These are phyloP conservation scores for Aspergillus mulundensis DNA, from an alignment of 495 filamentous ascomycete species.

Conservation along the genomic window DNA sequence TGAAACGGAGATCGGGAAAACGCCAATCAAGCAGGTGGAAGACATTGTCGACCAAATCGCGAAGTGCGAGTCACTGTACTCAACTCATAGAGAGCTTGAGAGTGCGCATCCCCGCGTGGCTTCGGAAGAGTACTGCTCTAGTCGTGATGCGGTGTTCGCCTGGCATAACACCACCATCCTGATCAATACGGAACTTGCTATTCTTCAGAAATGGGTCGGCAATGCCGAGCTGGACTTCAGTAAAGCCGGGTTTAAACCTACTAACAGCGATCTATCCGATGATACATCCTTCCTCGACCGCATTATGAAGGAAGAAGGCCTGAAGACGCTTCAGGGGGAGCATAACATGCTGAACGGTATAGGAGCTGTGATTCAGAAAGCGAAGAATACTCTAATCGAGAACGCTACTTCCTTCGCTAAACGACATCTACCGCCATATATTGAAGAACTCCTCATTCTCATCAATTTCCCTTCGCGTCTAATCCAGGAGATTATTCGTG, in stretches of 20 bases:
- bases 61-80: conserved; percentile 77
- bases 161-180: conserved; percentile 98
- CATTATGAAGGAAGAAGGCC: conserved; percentile 95
- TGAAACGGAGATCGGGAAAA: conserved; percentile 84
- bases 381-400: conserved; percentile 83
- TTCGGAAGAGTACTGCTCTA: conserved; percentile 70
- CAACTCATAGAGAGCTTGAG: conserved; percentile 70
- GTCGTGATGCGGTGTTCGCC: conserved; percentile 80
- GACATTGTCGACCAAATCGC: conserved; percentile 87
- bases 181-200: conserved; percentile 89
- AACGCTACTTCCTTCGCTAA: conserved; percentile 83
- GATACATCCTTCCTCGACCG: conserved; percentile 91
- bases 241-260: conserved; percentile 45
- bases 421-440: conserved; percentile 91
- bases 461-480: conserved; percentile 96
- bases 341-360: conserved; percentile 82
- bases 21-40: conserved; percentile 78
- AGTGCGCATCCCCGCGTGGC: conserved; percentile 65
- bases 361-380: conserved; percentile 80
- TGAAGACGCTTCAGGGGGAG: conserved; percentile 81
- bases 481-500: conserved; percentile 93
- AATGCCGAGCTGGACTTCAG: conserved; percentile 92
- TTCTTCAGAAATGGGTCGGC: conserved; percentile 92
- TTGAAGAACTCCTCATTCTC: conserved; percentile 89
- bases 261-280: conserved; percentile 67